These are phyloP conservation scores for Ophiostoma piceae DNA, from an alignment of 2,329 filamentous ascomycete genomes.

Conservation along the genomic window DNA sequence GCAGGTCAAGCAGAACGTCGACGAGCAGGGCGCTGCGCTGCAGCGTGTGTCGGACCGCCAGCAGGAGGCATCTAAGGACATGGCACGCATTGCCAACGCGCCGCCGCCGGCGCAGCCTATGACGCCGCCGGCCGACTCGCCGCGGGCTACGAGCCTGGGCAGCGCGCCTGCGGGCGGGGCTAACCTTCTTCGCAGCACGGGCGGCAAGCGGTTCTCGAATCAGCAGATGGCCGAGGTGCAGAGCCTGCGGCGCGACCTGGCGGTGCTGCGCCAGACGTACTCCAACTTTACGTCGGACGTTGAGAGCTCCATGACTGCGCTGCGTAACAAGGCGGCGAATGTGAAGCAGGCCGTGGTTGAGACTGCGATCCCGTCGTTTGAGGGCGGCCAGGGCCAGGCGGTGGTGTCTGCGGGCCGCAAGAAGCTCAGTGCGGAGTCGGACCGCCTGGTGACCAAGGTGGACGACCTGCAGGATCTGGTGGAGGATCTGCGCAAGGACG, in stretches of 20 bases:
- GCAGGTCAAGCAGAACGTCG: conserved; percentile 74
- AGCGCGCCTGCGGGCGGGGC: conserved; percentile 14
- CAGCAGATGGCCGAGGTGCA: conserved; percentile 73
- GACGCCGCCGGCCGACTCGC: conserved; percentile 44
- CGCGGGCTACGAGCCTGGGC: conserved; percentile 38
- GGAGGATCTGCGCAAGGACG: conserved; percentile 94
- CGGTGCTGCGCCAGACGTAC: conserved; percentile 88
- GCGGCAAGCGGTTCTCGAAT: conserved; percentile 33
- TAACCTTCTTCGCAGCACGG: conserved; percentile 12
- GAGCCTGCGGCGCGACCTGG: conserved; percentile 77
- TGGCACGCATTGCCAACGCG: conserved; percentile 53
- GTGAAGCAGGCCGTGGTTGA: conserved; percentile 73
- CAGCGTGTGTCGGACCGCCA: conserved; percentile 87
- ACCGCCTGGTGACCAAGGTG: conserved; percentile 83
- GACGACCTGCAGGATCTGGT: conserved; percentile 97
- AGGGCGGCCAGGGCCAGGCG: conserved; percentile 72
- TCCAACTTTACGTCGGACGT: conserved; percentile 86
- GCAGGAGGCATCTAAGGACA: conserved; percentile 80
- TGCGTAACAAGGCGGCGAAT: conserved; percentile 73
- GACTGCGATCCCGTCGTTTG: conserved; percentile 63
- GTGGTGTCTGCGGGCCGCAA: conserved; percentile 88
- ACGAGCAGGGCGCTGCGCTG: conserved; percentile 75
- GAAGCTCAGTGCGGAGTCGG: conserved; percentile 77
- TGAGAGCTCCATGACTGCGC: conserved; percentile 75
- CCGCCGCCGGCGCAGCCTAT: conserved; percentile 35